Conservation (phyloP, 2,329 filamentous ascomycete species). For the Magnaporthiopsis rhizophila region DNA sequence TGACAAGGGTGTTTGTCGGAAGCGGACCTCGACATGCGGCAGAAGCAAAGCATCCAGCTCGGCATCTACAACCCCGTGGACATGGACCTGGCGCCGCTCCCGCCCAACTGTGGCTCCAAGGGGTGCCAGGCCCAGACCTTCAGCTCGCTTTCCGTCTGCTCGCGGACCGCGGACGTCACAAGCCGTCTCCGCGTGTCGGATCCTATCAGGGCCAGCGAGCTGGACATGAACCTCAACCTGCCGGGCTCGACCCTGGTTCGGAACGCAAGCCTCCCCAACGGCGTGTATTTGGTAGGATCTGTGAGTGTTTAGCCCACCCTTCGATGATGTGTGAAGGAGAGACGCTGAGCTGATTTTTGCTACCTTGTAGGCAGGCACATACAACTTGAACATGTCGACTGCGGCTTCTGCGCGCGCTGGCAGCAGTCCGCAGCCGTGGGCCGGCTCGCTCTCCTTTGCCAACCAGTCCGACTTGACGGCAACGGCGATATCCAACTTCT, state of each 20-base stretch:
- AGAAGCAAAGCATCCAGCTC: conserved; percentile 17
- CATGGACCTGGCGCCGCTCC: conserved; percentile 10
- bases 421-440: conserved; percentile 12
- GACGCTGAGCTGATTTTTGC: no score
- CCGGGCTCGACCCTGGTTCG: conserved; percentile 6
- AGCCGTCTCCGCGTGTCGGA: conserved; percentile 13
- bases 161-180: conserved; percentile 17
- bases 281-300: conserved; percentile 14
- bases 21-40: conserved; percentile 14
- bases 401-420: background rate
- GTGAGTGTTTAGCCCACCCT: background rate
- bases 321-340: no score
- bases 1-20: background rate
- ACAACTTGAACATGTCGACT: conserved; percentile 18
- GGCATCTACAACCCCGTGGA: conserved; percentile 15
- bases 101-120: conserved; percentile 15
- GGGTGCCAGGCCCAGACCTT: conserved; percentile 16
- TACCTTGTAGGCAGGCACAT: conserved; percentile 7
- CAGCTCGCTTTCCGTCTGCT: conserved; percentile 19
- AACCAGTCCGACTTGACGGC: conserved; percentile 11
- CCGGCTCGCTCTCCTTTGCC: conserved; percentile 16
- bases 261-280: conserved; percentile 16
- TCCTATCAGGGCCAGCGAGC: background rate
- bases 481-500: conserved; percentile 20
- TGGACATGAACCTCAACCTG: conserved; percentile 6